Percentiles rank a stretch among this genome's conserved stretches.
These are phyloP conservation scores for Talaromyces sp. DNA, from an alignment of 2,329 filamentous ascomycete genomes.

Conservation along the genomic window DNA sequence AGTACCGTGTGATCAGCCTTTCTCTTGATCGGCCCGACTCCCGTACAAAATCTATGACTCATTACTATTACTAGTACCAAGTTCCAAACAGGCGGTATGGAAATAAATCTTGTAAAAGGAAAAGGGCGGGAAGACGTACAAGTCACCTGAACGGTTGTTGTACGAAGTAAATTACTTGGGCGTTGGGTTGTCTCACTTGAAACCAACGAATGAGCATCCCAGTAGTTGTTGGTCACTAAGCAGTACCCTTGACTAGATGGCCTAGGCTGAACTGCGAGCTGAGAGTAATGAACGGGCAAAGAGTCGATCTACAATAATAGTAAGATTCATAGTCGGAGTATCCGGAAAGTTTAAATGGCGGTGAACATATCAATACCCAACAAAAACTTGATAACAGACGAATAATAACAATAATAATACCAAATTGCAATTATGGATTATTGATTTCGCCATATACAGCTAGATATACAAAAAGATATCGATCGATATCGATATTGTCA, in stretches of 20 bases:
- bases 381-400: background rate
- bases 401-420: background rate
- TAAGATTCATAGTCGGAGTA: background rate
- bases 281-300: background rate
- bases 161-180: background rate
- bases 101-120: background rate
- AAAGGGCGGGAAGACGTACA: background rate
- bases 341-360: background rate
- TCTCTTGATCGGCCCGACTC: background rate
- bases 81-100: background rate
- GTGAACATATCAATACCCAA: background rate
- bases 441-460: background rate
- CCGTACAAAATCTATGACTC: background rate
- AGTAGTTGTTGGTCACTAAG: background rate
- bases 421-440: background rate
- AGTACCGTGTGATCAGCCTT: background rate
- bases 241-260: too few species aligned
- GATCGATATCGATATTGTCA: background rate
- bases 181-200: background rate
- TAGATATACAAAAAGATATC: background rate
- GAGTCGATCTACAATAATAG: background rate
- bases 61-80: background rate
- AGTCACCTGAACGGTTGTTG: background rate
- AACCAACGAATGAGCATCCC: background rate
- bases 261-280: background rate